A percentile compares a stretch with the other conserved stretches of the same genome.
Conservation (phyloP, 2,329 filamentous ascomycete genomes). For the Aspergillus caelatus region DNA sequence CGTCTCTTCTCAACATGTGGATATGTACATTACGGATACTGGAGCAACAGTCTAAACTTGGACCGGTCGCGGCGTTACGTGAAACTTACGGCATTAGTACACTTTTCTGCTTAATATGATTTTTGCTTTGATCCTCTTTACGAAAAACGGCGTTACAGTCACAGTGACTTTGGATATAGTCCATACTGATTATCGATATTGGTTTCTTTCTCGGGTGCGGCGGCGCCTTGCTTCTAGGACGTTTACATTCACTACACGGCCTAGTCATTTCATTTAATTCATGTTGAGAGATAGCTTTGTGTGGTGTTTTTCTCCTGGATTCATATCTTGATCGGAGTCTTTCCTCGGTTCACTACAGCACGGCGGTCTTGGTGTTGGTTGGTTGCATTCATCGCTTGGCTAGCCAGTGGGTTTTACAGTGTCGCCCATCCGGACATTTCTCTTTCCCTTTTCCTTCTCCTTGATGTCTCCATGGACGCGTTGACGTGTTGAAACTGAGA, state of each 20-base stretch:
- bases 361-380: not conserved
- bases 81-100: conserved; percentile 15
- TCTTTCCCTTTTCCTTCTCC: conserved; percentile 4
- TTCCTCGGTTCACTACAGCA: not conserved
- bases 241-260: not conserved
- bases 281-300: conserved; percentile 1
- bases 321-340: not conserved
- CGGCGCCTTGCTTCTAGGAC: not conserved
- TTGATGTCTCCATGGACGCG: not conserved
- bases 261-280: conserved; percentile 2
- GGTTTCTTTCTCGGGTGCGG: not conserved
- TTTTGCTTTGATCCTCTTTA: not conserved
- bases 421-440: not conserved
- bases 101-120: conserved; percentile 13
- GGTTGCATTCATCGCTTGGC: not conserved
- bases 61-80: conserved; percentile 28
- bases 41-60: conserved; percentile 23
- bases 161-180: conserved; percentile 3
- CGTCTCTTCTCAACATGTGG: conserved; percentile 22
- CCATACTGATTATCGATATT: not conserved
- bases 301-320: conserved; percentile 1
- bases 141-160: conserved; percentile 6
- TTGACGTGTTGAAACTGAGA: not conserved
- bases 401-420: not conserved
- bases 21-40: conserved; percentile 33